phyloP scores from a whole-genome alignment of 2,329 filamentous ascomycete species.

The Colletotrichum sansevieriae region DNA sequence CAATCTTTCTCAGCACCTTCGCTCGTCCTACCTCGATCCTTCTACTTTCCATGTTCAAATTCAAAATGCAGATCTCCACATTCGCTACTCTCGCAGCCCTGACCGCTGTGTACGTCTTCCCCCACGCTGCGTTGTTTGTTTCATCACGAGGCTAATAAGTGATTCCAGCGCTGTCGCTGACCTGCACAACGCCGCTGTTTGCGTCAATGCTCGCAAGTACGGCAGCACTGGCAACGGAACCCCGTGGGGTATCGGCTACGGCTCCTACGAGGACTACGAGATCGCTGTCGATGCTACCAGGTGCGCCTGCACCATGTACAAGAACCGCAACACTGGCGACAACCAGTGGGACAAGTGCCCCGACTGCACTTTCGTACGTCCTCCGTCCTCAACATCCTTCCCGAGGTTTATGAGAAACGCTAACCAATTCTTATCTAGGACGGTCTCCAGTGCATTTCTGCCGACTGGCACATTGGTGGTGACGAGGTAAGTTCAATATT shows the following conservation, averaged over 20 bases:
- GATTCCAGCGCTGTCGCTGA: conserved; percentile 16
- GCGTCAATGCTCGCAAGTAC: conserved; percentile 8
- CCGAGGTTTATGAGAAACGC: background rate
- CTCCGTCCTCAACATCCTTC: background rate
- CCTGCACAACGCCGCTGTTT: conserved; percentile 29
- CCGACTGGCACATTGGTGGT: conserved; percentile 39
- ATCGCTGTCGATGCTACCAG: conserved; percentile 28
- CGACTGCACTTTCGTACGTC: conserved; percentile 35
- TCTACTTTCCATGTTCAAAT: background rate
- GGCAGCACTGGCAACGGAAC: conserved; percentile 30
- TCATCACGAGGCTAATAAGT: background rate
- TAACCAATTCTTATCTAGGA: conserved; percentile 6
- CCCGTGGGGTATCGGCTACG: conserved; percentile 27
- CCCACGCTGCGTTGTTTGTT: background rate
- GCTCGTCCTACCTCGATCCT: background rate
- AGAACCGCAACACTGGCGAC: conserved; percentile 41
- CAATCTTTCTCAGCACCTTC: background rate
- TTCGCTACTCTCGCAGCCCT: conserved; percentile 13
- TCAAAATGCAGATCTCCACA: conserved; percentile 33
- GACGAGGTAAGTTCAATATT: conserved; percentile 27
- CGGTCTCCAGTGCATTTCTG: conserved; percentile 36
- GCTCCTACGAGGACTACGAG: conserved; percentile 30
- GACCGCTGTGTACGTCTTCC: conserved; percentile 19
- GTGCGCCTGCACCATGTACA: conserved; percentile 40
- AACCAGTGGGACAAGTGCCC: conserved; percentile 42